Evolutionary conservation across 345 rosid species (phyloP).

Genomic region (Theobroma cacao): DNA sequence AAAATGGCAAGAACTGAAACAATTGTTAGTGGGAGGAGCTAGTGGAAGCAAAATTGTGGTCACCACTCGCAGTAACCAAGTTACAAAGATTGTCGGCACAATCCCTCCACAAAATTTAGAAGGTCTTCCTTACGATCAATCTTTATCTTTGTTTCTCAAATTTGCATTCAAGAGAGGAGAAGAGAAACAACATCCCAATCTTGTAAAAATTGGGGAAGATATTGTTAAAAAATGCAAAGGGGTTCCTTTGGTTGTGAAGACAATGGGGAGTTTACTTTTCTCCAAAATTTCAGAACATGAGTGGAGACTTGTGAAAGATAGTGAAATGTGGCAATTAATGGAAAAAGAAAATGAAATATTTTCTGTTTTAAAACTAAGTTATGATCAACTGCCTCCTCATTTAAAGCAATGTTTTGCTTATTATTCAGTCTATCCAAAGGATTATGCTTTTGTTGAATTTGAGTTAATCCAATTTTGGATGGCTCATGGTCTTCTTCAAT

Average conservation of each 20-base stretch:
- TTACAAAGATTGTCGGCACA: background rate
- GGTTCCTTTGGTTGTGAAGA: constrained; percentile 25
- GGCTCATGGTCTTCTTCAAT: constrained; percentile 11
- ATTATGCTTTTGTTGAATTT: background rate
- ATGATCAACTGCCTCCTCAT: too few relatives aligned
- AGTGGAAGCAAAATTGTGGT: background rate
- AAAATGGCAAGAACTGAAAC: background rate
- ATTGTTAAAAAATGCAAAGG: constrained; percentile 32
- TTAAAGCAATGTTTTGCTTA: too few relatives aligned
- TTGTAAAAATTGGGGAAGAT: too few relatives aligned
- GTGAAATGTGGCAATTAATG: too few relatives aligned
- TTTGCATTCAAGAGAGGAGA: constrained; percentile 26
- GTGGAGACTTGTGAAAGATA: constrained; percentile 17
- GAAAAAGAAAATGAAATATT: constrained; percentile 7
- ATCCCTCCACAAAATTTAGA: background rate
- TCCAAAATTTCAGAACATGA: background rate
- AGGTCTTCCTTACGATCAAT: constrained; percentile 17
- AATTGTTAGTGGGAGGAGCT: background rate
- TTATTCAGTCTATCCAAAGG: background rate
- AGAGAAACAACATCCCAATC: background rate
- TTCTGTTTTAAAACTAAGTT: constrained; percentile 18
- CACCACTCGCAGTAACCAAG: background rate
- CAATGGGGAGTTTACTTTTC: constrained; percentile 19
- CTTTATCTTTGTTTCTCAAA: constrained; percentile 17
- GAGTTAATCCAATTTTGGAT: constrained; percentile 14